Evolutionary conservation across 768 basidiomycete species (phyloP).

Genomic region (Cantharellus anzutake): DNA sequence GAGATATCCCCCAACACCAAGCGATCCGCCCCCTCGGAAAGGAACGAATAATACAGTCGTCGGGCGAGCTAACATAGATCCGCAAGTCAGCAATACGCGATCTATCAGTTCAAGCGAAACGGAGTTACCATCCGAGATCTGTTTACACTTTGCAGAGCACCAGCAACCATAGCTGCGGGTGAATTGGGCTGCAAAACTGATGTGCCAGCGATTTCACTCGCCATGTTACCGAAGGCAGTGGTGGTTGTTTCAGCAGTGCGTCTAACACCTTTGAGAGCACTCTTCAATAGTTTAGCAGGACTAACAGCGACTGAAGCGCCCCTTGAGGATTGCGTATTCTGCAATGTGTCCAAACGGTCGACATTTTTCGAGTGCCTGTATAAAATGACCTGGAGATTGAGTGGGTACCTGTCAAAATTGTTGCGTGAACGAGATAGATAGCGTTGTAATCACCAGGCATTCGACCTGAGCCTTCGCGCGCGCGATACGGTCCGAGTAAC

Average conservation of each 20-base stretch:
- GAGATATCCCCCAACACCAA: slow-evolving; percentile 51
- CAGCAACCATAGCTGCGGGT: slow-evolving; percentile 60
- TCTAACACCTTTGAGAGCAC: slow-evolving; percentile 49
- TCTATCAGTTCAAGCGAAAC: slow-evolving; percentile 2
- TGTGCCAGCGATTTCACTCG: slow-evolving; percentile 36
- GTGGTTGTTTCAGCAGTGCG: slow-evolving; percentile 66
- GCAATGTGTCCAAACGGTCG: slow-evolving; percentile 43
- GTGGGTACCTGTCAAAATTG: background rate
- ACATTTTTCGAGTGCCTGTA: slow-evolving; percentile 66
- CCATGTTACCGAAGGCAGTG: slow-evolving; percentile 46
- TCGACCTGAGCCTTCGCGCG: slow-evolving; percentile 67
- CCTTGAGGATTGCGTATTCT: slow-evolving; percentile 10
- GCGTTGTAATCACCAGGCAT: slow-evolving; percentile 27
- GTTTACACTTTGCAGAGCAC: slow-evolving; percentile 59
- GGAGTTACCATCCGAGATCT: slow-evolving; percentile 44
- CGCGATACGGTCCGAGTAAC: slow-evolving; percentile 59
- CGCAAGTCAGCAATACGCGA: background rate
- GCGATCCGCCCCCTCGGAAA: slow-evolving; percentile 35
- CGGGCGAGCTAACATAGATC: slow-evolving; percentile 42
- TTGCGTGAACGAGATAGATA: background rate
- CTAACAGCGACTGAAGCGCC: slow-evolving; percentile 25
- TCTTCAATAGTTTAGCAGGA: slow-evolving; percentile 46
- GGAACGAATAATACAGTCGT: slow-evolving; percentile 73
- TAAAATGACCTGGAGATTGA: slow-evolving; percentile 21
- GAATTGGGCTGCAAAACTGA: slow-evolving; percentile 81